Evolutionary conservation across 495 filamentous ascomycete species (phyloP).

Genomic region (Rostrohypoxylon terebratum): DNA sequence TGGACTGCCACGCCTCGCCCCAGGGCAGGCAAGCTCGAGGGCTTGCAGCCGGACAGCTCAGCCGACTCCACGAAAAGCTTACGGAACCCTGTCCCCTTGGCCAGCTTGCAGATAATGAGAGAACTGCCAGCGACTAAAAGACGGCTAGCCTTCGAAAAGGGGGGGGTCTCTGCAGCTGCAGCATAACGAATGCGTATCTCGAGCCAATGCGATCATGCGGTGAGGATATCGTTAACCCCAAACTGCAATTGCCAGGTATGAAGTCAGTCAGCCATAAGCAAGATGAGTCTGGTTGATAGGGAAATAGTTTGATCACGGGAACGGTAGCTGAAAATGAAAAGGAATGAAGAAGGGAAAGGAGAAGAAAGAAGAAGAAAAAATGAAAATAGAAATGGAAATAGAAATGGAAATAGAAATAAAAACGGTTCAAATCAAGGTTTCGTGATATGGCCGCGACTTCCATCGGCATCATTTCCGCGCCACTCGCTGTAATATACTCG

Average conservation of each 20-base stretch:
- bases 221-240: constrained; percentile 26
- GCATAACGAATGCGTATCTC: constrained; percentile 27
- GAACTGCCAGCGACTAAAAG: constrained; percentile 30
- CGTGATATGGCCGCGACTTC: constrained; percentile 9
- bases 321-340: neutral
- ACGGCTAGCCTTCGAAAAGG: constrained; percentile 8
- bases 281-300: constrained; percentile 21
- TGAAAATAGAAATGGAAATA: no score
- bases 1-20: constrained; percentile 39
- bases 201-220: constrained; percentile 36
- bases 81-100: constrained; percentile 25
- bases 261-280: constrained; percentile 14
- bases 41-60: constrained; percentile 36
- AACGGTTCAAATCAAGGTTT: neutral
- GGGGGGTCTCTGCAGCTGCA: constrained; percentile 41
- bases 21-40: constrained; percentile 21
- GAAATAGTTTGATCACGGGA: neutral
- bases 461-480: constrained; percentile 6
- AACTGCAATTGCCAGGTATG: constrained; percentile 18
- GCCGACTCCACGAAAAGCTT: constrained; percentile 37
- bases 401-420: neutral
- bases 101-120: constrained; percentile 34
- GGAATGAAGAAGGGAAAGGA: neutral
- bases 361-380: neutral
- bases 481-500: no score